A percentile compares a stretch with the other conserved stretches of the same genome.
phyloP scores from a whole-genome alignment of 1,284 basidiomycete species.

The Ceratobasidium sp. region DNA sequence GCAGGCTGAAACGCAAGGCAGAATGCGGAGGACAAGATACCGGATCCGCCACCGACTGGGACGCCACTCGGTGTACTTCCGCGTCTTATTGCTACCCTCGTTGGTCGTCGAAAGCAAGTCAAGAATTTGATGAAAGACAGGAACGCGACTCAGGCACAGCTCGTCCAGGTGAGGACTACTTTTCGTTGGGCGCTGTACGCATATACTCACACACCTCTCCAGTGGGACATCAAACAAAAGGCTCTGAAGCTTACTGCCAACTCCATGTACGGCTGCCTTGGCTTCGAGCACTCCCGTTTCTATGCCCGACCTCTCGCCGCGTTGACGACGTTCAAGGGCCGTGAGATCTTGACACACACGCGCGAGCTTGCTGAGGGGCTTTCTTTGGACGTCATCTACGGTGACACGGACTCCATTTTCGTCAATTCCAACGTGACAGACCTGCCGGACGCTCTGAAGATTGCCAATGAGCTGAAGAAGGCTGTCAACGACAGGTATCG shows the following conservation, averaged over 20 bases:
- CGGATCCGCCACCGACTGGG: slow-evolving; percentile 83
- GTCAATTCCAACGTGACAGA: slow-evolving; percentile 96
- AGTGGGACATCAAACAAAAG: slow-evolving; percentile 98
- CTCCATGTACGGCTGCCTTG: slow-evolving; percentile 99
- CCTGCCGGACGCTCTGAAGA: slow-evolving; percentile 87
- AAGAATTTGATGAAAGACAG: slow-evolving; percentile 97
- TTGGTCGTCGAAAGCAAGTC: slow-evolving; percentile 88
- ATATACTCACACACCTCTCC: slow-evolving; percentile 33
- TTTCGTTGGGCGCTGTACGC: background rate
- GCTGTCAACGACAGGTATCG: slow-evolving; percentile 96
- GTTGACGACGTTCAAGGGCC: slow-evolving; percentile 96
- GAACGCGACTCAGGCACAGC: slow-evolving; percentile 75
- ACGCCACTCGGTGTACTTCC: slow-evolving; percentile 90
- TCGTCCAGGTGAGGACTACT: slow-evolving; percentile 74
- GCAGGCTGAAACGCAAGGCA: slow-evolving; percentile 52
- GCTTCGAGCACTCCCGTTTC: slow-evolving; percentile 97
- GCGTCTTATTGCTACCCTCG: slow-evolving; percentile 93
- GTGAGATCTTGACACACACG: slow-evolving; percentile 95
- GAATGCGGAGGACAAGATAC: slow-evolving; percentile 86
- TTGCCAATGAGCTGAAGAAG: slow-evolving; percentile 93
- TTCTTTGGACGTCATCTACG: slow-evolving; percentile 94
- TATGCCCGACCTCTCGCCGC: slow-evolving; percentile 97
- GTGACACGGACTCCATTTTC: slow-evolving; percentile 99
- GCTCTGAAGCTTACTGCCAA: slow-evolving; percentile 99
- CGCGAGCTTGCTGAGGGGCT: slow-evolving; percentile 92